phyloP scores from a whole-genome alignment of 495 filamentous ascomycete species.

The Entonaema liquescens region DNA sequence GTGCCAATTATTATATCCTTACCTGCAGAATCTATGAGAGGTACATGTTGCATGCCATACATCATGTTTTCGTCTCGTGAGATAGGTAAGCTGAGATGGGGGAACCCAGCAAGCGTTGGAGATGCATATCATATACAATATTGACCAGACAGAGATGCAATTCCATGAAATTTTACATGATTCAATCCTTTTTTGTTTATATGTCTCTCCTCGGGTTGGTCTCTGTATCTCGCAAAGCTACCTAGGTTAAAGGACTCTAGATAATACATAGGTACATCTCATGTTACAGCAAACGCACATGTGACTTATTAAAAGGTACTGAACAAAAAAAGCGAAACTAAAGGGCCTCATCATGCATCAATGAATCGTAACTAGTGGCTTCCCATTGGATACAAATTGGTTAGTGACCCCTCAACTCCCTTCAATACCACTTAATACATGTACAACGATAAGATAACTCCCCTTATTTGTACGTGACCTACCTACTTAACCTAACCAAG shows the following conservation, averaged over 20 bases:
- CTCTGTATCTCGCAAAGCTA: too few species aligned
- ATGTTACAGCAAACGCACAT: too few species aligned
- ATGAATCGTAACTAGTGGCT: neutral
- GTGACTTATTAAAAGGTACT: too few species aligned
- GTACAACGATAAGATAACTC: conserved; percentile 26
- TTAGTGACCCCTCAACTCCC: conserved; percentile 19
- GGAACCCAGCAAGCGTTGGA: neutral
- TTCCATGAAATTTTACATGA: too few species aligned
- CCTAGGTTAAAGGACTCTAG: too few species aligned
- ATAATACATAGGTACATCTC: too few species aligned
- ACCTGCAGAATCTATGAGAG: neutral
- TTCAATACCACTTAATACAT: neutral
- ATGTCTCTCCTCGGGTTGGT: too few species aligned
- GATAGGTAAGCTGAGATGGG: conserved; percentile 4
- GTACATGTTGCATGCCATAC: neutral
- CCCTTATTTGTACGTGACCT: conserved; percentile 18
- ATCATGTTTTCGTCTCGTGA: conserved; percentile 8
- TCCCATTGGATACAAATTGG: conserved; percentile 14
- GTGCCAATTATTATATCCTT: neutral
- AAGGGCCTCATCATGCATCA: conserved; percentile 4
- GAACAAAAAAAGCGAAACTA: neutral
- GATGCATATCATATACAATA: too few species aligned
- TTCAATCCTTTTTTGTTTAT: too few species aligned
- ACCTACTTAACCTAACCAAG: too few species aligned
- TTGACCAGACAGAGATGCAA: too few species aligned